These are phyloP conservation scores for Lizonia empirigonia DNA, from an alignment of 2,329 filamentous ascomycete species.

Conservation along the genomic window DNA sequence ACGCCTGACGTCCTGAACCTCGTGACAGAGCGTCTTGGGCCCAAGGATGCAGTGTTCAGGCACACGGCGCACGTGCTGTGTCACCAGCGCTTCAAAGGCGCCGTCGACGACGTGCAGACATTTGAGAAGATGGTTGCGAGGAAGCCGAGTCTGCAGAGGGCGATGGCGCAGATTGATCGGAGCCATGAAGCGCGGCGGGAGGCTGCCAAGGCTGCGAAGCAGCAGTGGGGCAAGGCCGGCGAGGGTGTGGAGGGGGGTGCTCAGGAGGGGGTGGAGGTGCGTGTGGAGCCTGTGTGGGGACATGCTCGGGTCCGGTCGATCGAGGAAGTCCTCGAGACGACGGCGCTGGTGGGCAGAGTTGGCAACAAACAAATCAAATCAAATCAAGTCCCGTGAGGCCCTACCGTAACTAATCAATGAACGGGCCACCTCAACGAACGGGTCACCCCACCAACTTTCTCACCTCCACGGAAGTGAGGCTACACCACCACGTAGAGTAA, in stretches of 20 bases:
- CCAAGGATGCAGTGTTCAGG: not conserved
- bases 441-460: too few species aligned
- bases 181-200: not conserved
- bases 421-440: too few species aligned
- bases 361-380: too few species aligned
- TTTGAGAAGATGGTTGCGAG: conserved; percentile 2
- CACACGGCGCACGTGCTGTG: conserved; percentile 2
- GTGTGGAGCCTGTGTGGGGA: too few species aligned
- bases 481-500: too few species aligned
- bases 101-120: not conserved
- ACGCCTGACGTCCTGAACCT: not conserved
- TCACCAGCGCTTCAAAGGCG: not conserved
- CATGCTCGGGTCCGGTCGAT: too few species aligned
- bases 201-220: not conserved
- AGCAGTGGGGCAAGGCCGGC: not conserved
- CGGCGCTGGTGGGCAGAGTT: too few species aligned
- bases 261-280: not conserved
- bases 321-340: too few species aligned
- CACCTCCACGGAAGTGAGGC: too few species aligned
- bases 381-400: too few species aligned
- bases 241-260: not conserved
- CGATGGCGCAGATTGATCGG: conserved; percentile 5
- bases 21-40: not conserved
- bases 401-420: too few species aligned
- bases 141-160: not conserved